These are phyloP conservation scores for Malassezia psittaci DNA, from an alignment of 1,284 basidiomycete species.

Conservation along the genomic window DNA sequence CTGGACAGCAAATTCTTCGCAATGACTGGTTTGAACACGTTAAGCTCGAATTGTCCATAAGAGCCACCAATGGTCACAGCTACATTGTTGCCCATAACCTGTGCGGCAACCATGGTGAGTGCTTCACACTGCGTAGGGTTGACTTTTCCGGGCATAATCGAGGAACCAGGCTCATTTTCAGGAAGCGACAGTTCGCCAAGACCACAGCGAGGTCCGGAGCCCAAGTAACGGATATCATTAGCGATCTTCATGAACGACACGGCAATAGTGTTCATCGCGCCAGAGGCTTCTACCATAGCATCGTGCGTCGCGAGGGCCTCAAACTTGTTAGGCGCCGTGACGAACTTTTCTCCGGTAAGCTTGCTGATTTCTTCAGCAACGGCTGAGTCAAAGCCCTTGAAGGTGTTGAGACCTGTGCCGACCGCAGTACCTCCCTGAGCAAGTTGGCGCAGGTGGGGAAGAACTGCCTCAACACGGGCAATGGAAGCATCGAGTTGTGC, in stretches of 20 bases:
- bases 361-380: conserved; percentile 85
- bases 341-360: conserved; percentile 78
- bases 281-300: conserved; percentile 91
- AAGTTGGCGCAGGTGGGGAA: conserved; percentile 78
- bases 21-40: conserved; percentile 98
- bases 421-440: conserved; percentile 98
- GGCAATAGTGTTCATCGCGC: conserved; percentile 87
- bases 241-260: conserved; percentile 98
- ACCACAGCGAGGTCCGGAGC: conserved; percentile 92
- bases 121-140: conserved; percentile 99
- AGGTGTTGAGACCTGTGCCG: conserved; percentile 90
- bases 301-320: conserved; percentile 95
- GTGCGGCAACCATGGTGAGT: conserved; percentile 89
- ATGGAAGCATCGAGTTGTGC: conserved; percentile 88
- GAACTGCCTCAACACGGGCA: conserved; percentile 66
- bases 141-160: conserved; percentile 99
- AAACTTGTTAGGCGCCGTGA: conserved; percentile 99
- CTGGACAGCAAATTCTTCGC: conserved; percentile 95
- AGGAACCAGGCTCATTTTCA: conserved; percentile 97
- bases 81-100: conserved; percentile 97
- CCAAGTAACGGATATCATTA: conserved; percentile 96
- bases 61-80: conserved; percentile 83
- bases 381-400: conserved; percentile 88
- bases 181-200: conserved; percentile 87
- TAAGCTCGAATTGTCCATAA: conserved; percentile 95